phyloP scores from a whole-genome alignment of 106 monocot genomes.

The Acanthochlamys bracteata region DNA sequence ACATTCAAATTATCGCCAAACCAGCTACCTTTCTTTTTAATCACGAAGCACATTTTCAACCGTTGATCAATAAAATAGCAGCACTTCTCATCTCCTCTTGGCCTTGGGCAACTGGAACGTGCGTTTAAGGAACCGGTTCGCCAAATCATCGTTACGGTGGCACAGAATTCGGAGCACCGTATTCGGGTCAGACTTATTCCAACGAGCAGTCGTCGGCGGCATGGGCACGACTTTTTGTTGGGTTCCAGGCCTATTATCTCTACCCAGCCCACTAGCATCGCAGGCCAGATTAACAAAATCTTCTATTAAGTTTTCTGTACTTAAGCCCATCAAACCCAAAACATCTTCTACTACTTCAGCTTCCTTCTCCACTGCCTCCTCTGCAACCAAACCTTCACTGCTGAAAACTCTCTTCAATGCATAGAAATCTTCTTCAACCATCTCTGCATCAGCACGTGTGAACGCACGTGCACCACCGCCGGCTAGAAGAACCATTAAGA shows the following conservation, averaged over 20 bases:
- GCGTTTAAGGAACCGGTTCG: constrained; percentile 7
- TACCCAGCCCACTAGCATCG: constrained; percentile 1
- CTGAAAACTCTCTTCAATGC: constrained; percentile 8
- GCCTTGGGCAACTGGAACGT: constrained; percentile 40
- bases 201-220: constrained; percentile 12
- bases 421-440: constrained; percentile 6
- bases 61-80: no score
- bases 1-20: no score
- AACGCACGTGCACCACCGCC: constrained; percentile 5
- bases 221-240: constrained; percentile 12
- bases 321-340: constrained; percentile 2
- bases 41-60: no score
- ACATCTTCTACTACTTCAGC: constrained; percentile 15
- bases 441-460: not conserved
- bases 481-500: constrained; percentile 11
- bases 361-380: constrained; percentile 14
- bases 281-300: constrained; percentile 6
- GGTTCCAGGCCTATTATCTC: not conserved
- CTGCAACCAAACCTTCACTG: constrained; percentile 8
- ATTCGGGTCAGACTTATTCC: constrained; percentile 13
- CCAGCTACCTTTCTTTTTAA: no score
- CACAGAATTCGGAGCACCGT: constrained; percentile 14
- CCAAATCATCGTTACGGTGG: constrained; percentile 6
- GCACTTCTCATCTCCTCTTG: constrained; percentile 28
- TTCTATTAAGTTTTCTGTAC: constrained; percentile 8